Conservation (phyloP, 768 basidiomycete species). For the Trametes sanguinea region DNA sequence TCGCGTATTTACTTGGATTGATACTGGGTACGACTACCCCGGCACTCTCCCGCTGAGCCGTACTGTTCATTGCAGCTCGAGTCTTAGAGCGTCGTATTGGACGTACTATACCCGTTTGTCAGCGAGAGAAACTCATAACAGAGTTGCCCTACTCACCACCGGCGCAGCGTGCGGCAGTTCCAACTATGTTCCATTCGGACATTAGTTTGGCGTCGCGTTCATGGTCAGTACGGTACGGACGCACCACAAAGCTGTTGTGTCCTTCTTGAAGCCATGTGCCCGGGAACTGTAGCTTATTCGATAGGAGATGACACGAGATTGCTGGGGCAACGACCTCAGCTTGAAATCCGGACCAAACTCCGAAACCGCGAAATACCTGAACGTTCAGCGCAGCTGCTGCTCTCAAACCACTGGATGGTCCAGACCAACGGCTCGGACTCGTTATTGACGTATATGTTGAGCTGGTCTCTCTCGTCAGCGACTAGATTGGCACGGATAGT, state of each 20-base stretch:
- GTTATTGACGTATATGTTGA: conserved; percentile 23
- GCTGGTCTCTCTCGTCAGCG: conserved; percentile 1
- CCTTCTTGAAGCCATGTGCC: conserved; percentile 28
- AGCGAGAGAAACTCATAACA: no score
- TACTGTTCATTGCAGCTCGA: conserved; percentile 18
- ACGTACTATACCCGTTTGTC: conserved; percentile 22
- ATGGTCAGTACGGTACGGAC: not conserved
- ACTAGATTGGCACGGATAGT: not conserved
- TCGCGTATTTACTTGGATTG: not conserved
- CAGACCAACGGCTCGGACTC: conserved; percentile 14
- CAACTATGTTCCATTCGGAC: conserved; percentile 14
- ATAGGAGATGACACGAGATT: conserved; percentile 30
- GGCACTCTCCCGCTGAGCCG: not conserved
- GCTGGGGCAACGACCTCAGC: conserved; percentile 11
- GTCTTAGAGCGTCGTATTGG: conserved; percentile 31
- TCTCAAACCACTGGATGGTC: conserved; percentile 26
- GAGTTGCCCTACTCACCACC: conserved; percentile 14
- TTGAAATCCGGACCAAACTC: not conserved
- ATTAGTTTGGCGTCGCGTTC: not conserved
- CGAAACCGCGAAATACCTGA: conserved; percentile 21
- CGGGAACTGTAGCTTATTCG: conserved; percentile 28
- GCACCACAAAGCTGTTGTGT: conserved; percentile 27
- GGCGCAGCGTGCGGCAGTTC: conserved; percentile 25
- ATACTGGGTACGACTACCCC: no score
- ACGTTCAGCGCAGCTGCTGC: conserved; percentile 33